phyloP scores from a whole-genome alignment of 176 grass and related monocot species.

The Poa pratensis region DNA sequence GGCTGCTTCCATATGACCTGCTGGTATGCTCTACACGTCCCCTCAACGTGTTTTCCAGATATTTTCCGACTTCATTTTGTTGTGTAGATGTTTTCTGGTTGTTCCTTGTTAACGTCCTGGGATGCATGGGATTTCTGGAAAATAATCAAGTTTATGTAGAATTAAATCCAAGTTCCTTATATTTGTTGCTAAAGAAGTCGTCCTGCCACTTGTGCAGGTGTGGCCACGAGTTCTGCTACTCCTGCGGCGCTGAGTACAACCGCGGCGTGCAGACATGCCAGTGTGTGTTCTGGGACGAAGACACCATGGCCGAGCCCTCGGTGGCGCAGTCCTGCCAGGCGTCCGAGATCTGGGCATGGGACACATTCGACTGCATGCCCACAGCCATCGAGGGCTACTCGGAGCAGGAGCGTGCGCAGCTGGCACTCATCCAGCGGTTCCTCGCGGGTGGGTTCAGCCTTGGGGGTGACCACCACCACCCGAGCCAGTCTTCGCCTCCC shows the following conservation, averaged over 20 bases:
- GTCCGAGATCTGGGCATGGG: slow-evolving; percentile 89
- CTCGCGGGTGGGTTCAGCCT: slow-evolving; percentile 77
- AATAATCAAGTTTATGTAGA: slow-evolving; percentile 2
- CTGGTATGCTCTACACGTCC: slow-evolving; percentile 58
- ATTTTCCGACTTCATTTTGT: not conserved
- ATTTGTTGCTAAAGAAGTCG: not conserved
- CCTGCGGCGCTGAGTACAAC: slow-evolving; percentile 76
- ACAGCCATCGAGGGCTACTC: slow-evolving; percentile 76
- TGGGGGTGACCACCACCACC: slow-evolving; percentile 57
- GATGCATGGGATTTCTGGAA: not conserved
- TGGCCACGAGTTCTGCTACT: slow-evolving; percentile 97
- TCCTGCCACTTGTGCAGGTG: slow-evolving; percentile 63
- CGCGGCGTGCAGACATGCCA: slow-evolving; percentile 83
- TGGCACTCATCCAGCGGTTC: slow-evolving; percentile 95
- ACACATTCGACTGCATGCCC: slow-evolving; percentile 81
- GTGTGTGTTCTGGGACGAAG: slow-evolving; percentile 75
- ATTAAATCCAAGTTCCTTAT: not conserved
- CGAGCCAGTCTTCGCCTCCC: slow-evolving; percentile 65
- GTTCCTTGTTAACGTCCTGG: not conserved
- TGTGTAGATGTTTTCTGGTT: not conserved
- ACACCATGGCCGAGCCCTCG: slow-evolving; percentile 34
- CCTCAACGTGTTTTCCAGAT: not conserved
- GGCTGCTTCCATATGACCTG: slow-evolving; percentile 85
- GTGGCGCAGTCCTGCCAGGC: slow-evolving; percentile 52
- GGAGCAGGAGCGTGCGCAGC: slow-evolving; percentile 91